Evolutionary conservation across 352 stramenopile genomes (phyloP).

Genomic region (Phytophthora meadii): DNA sequence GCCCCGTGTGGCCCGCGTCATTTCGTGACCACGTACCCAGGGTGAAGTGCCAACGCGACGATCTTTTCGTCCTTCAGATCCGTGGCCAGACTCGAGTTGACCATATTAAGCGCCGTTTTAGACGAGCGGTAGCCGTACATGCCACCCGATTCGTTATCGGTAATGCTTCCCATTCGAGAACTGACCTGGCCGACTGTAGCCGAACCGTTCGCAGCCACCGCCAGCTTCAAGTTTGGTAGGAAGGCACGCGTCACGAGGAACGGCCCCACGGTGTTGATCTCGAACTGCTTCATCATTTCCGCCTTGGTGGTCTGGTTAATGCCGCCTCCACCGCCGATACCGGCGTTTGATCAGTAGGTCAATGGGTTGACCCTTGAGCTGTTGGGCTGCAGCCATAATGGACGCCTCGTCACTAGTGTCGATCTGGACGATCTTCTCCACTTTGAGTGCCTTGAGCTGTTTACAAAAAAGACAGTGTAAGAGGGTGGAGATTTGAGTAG

Average conservation of each 20-base stretch:
- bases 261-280: constrained; percentile 60
- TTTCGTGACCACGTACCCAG: constrained; percentile 57
- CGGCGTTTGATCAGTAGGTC: constrained; percentile 69
- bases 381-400: constrained; percentile 39
- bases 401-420: constrained; percentile 41
- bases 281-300: constrained; percentile 57
- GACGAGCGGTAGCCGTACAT: constrained; percentile 69
- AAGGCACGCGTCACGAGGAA: constrained; percentile 59
- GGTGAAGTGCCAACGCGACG: constrained; percentile 42
- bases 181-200: constrained; percentile 49
- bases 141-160: constrained; percentile 28
- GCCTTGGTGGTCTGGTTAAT: constrained; percentile 46
- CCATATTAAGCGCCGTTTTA: constrained; percentile 74
- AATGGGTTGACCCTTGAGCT: constrained; percentile 50
- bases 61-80: constrained; percentile 56
- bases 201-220: constrained; percentile 25
- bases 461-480: background rate
- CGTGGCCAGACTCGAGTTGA: constrained; percentile 45
- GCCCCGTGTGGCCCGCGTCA: constrained; percentile 41
- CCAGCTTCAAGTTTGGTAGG: constrained; percentile 50
- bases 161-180: constrained; percentile 54
- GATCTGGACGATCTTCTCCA: constrained; percentile 29
- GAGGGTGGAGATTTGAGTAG: too few relatives aligned
- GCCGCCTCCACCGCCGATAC: constrained; percentile 40
- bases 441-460: constrained; percentile 23